Conservation (phyloP, 164 flowering plant species). For the Tetrastigma voinierianum region DNA sequence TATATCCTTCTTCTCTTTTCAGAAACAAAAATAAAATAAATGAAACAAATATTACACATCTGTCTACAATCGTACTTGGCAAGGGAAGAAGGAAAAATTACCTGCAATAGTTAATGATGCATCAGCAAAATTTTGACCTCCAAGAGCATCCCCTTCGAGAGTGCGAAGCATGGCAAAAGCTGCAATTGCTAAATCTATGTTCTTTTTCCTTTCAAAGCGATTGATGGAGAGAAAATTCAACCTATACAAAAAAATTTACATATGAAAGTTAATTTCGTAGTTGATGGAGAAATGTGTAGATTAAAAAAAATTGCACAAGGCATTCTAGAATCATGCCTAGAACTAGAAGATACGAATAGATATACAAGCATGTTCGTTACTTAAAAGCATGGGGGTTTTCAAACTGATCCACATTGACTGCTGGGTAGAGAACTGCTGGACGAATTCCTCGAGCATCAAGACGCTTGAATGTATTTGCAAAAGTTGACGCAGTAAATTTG, state of each 20-base stretch:
- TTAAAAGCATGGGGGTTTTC: conserved; percentile 52
- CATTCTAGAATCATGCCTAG: conserved; percentile 12
- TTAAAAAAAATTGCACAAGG: background rate
- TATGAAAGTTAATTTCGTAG: background rate
- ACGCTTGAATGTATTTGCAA: conserved; percentile 77
- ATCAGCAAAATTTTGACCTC: conserved; percentile 32
- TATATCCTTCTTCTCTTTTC: too few species aligned
- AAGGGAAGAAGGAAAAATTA: conserved; percentile 16
- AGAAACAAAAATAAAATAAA: too few species aligned
- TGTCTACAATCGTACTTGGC: background rate
- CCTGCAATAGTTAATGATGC: conserved; percentile 80
- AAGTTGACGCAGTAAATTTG: conserved; percentile 85
- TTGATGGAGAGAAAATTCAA: conserved; percentile 83
- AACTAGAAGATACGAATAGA: conserved; percentile 26
- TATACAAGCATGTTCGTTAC: conserved; percentile 43
- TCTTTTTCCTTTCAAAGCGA: conserved; percentile 94
- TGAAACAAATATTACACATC: too few species aligned
- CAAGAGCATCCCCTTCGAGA: conserved; percentile 31
- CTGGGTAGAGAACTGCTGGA: conserved; percentile 92
- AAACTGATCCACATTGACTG: conserved; percentile 87
- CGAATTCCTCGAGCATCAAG: conserved; percentile 66
- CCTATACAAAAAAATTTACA: conserved; percentile 30
- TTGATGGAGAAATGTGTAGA: background rate
- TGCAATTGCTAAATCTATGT: conserved; percentile 80
- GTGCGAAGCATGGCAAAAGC: conserved; percentile 67